phyloP scores from a whole-genome alignment of 441 rosid genomes.

The Euphorbia celastroides region DNA sequence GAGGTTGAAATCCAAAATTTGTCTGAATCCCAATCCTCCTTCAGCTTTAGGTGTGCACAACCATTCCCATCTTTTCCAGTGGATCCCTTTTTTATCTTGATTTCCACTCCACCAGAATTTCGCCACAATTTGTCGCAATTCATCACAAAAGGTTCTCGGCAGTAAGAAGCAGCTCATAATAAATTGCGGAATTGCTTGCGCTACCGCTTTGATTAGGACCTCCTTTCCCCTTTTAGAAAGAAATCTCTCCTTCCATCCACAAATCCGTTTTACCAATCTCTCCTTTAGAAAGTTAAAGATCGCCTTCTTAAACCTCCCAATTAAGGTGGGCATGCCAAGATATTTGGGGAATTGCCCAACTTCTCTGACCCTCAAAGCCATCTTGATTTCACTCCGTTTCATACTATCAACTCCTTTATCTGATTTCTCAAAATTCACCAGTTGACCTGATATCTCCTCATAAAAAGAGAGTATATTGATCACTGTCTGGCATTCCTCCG shows the following conservation, averaged over 20 bases:
- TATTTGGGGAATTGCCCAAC: neutral
- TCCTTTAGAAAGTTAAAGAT: neutral
- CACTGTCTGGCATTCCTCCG: neutral
- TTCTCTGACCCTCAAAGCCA: neutral
- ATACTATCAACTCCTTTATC: neutral
- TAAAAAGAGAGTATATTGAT: fast-evolving
- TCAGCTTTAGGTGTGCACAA: neutral
- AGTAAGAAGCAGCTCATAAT: neutral
- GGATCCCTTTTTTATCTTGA: neutral
- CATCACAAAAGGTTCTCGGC: neutral
- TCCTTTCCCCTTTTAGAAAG: neutral
- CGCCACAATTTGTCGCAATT: neutral
- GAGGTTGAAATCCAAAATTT: neutral
- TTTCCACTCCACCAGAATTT: neutral
- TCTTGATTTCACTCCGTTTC: no score
- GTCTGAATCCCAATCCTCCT: neutral
- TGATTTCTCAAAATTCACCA: neutral
- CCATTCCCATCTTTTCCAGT: neutral
- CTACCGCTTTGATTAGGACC: neutral
- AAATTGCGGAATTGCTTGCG: neutral
- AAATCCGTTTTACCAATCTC: neutral
- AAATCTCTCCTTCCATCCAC: neutral
- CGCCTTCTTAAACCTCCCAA: neutral
- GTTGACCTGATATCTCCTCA: no score
- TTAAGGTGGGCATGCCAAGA: neutral